A percentile compares a stretch with the other conserved stretches of the same genome.
Conservation (phyloP, 345 rosid species). For the Murraya paniculata region DNA sequence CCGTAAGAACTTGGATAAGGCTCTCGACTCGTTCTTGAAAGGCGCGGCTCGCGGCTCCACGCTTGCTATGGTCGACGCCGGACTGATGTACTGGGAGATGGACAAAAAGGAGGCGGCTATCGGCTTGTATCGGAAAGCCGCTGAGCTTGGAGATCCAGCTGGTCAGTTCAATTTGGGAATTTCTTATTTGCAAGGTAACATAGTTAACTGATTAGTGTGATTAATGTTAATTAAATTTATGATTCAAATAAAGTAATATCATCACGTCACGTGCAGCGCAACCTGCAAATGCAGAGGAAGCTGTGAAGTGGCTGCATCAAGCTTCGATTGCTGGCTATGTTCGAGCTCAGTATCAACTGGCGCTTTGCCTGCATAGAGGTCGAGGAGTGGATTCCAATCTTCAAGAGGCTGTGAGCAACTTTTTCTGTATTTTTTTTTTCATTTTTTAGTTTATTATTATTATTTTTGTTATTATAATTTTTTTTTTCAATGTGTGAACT, state of each 20-base stretch:
- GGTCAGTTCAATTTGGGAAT: slow-evolving; percentile 84
- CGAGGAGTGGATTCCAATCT: slow-evolving; percentile 49
- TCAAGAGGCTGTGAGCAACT: slow-evolving; percentile 58
- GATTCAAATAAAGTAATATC: background rate
- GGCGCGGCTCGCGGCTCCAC: slow-evolving; percentile 83
- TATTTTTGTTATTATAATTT: slow-evolving; percentile 1
- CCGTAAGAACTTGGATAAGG: slow-evolving; percentile 57
- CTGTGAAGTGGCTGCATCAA: slow-evolving; percentile 58
- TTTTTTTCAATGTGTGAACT: background rate
- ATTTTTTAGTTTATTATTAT: background rate
- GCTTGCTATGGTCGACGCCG: slow-evolving; percentile 99
- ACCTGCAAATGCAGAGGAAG: slow-evolving; percentile 55
- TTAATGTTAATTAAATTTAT: background rate
- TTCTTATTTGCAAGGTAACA: slow-evolving; percentile 70
- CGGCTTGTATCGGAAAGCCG: slow-evolving; percentile 61
- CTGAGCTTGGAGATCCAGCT: slow-evolving; percentile 69
- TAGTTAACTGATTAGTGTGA: background rate
- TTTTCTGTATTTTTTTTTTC: background rate
- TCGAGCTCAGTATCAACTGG: slow-evolving; percentile 87
- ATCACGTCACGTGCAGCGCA: slow-evolving; percentile 49
- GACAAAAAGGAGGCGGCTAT: slow-evolving; percentile 60
- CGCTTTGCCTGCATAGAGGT: slow-evolving; percentile 77
- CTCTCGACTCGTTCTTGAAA: slow-evolving; percentile 74
- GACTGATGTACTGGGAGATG: slow-evolving; percentile 79
- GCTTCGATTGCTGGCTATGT: slow-evolving; percentile 64